phyloP scores from a whole-genome alignment of 805 yeast genomes.

The Sugiyamaella lignohabitans region DNA sequence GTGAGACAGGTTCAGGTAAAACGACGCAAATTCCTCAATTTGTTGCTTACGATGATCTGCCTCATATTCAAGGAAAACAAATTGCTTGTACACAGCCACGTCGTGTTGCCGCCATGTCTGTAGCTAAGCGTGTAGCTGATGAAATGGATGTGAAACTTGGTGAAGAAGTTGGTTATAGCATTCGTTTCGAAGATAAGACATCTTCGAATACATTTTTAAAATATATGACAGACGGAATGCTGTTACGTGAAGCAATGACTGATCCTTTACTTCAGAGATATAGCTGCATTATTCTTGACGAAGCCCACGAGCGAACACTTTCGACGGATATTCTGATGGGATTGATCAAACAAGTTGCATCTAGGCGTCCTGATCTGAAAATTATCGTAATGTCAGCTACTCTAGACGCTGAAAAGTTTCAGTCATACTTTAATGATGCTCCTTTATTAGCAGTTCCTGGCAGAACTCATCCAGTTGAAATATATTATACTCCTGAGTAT shows the following conservation, averaged over 20 bases:
- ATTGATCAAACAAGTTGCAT: conserved; percentile 70
- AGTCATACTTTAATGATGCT: conserved; percentile 81
- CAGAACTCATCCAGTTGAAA: conserved; percentile 95
- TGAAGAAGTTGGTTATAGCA: conserved; percentile 89
- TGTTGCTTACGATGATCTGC: conserved; percentile 86
- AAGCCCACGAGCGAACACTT: conserved; percentile 96
- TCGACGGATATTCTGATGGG: conserved; percentile 98
- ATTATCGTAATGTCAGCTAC: conserved; percentile 97
- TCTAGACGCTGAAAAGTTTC: conserved; percentile 88
- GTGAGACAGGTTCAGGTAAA: conserved; percentile 99
- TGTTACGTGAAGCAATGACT: conserved; percentile 94
- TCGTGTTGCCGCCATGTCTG: conserved; percentile 98
- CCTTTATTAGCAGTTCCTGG: conserved; percentile 97
- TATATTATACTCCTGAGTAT: conserved; percentile 93
- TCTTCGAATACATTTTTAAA: conserved; percentile 73
- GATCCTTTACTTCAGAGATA: conserved; percentile 77
- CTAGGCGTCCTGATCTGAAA: conserved; percentile 80
- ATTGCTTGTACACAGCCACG: conserved; percentile 96
- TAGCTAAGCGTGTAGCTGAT: conserved; percentile 94
- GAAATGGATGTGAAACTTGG: conserved; percentile 94
- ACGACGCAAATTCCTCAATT: conserved; percentile 98
- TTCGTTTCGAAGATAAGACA: conserved; percentile 89
- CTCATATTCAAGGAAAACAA: conserved; percentile 73
- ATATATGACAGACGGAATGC: conserved; percentile 99
- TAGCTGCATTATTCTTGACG: conserved; percentile 89